Percentiles rank a stretch among this genome's conserved stretches.
Conservation (phyloP, 805 yeast genomes). For the Nakazawaea anatomiae region DNA sequence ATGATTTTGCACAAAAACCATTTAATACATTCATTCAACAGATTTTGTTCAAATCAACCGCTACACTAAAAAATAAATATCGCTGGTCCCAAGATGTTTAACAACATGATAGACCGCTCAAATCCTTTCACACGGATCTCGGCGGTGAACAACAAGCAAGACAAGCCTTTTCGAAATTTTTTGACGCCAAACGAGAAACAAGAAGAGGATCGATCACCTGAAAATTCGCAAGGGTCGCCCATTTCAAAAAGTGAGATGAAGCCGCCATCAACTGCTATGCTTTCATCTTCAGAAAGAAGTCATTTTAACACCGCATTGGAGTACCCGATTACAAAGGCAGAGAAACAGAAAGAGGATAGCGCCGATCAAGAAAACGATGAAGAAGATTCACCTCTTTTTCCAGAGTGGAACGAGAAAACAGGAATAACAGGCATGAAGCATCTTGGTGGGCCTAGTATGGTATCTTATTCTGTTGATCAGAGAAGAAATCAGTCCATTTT, state of each 20-base stretch:
- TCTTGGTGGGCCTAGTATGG: not conserved
- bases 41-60: too few relatives aligned
- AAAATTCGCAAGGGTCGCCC: not conserved
- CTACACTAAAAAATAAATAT: too few relatives aligned
- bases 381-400: slow-evolving; percentile 7
- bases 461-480: too few relatives aligned
- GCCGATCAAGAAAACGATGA: not conserved
- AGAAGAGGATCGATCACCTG: not conserved
- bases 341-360: not conserved
- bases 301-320: not conserved
- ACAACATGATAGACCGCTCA: not conserved
- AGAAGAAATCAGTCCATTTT: not conserved
- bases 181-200: not conserved
- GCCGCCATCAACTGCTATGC: not conserved
- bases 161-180: not conserved
- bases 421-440: not conserved
- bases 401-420: not conserved
- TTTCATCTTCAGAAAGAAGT: not conserved
- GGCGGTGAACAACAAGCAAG: not conserved
- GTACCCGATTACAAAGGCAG: not conserved
- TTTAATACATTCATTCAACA: too few relatives aligned
- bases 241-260: not conserved
- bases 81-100: not conserved
- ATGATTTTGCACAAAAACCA: too few relatives aligned
- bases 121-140: not conserved